These are phyloP conservation scores for Trichoderma breve DNA, from an alignment of 2,329 filamentous ascomycete genomes.

Conservation along the genomic window DNA sequence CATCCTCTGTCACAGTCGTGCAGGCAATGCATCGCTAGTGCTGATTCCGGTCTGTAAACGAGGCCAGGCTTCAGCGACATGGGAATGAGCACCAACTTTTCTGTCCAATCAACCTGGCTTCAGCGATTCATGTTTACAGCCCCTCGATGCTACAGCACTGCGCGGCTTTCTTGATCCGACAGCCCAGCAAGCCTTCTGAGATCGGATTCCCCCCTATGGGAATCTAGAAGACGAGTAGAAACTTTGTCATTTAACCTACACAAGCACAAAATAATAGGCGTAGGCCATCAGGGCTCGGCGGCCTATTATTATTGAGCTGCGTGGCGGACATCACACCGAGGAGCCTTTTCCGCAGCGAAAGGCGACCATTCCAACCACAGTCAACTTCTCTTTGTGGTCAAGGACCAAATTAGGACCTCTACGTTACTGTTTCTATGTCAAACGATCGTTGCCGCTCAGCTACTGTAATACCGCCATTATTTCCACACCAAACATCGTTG, in stretches of 20 bases:
- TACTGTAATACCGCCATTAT: too few species aligned
- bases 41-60: not conserved
- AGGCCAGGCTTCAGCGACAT: not conserved
- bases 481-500: too few species aligned
- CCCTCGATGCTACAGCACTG: not conserved
- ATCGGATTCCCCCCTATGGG: not conserved
- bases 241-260: not conserved
- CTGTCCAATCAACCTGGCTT: not conserved
- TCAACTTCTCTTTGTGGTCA: too few species aligned
- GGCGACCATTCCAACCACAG: too few species aligned
- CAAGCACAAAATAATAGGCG: not conserved
- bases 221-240: not conserved
- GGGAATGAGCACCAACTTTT: not conserved
- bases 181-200: not conserved
- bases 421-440: too few species aligned
- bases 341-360: too few species aligned
- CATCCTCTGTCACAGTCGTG: not conserved
- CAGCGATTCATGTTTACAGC: not conserved
- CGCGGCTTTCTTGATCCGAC: not conserved
- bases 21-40: not conserved
- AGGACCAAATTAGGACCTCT: too few species aligned
- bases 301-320: too few species aligned
- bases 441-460: too few species aligned
- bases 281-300: too few species aligned
- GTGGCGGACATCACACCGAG: too few species aligned